Evolutionary conservation across 1,284 basidiomycete genomes (phyloP), one percentile per base, ranked within the genome.

Genomic region (Ganoderma multipileum): DNA sequence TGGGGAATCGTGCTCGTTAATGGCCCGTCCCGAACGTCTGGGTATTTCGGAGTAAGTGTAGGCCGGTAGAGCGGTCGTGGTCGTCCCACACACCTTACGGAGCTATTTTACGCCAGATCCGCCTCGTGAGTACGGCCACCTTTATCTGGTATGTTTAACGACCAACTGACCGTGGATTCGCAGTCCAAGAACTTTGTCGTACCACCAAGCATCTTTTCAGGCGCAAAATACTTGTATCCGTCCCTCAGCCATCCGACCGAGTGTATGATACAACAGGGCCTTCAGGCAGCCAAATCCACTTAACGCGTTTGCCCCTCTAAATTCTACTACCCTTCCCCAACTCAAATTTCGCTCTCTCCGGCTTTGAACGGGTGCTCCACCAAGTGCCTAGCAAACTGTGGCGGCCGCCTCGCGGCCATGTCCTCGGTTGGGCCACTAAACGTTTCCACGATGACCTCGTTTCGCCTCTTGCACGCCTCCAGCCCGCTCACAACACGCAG

Each of bases 401-500:
- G n/a, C n/a, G n/a, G n/a, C n/a, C n/a, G n/a, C n/a, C n/a, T n/a
- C n/a, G n/a, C n/a, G n/a, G n/a, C n/a, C n/a, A n/a, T n/a, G n/a
- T n/a, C n/a, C n/a, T n/a, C n/a, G 38, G 20, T 23, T 7, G 18
- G 1, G 11, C 38, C 38, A 9, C 18, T 23, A n/a, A 50, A 67
- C 42, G n/a, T 52, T n/a, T 63, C 75, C 63, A 72, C 76, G 9
- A 78, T 58, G 26, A 42, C 60, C 12, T 77, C 72, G 68, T 85
- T 80, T 11, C 84, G 72, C 36, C 68, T 69, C 59, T 77, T 76
- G 71, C 80, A 81, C 18, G 71, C 77, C 42, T 83, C 81, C 3
- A 76, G 67, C 1, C 82, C 81, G 7, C 75, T 68, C 11, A 81
- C 74, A 11, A 83, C 82, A 9, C 83, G 79, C 30, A 64, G 59